Evolutionary conservation across 306 rosid genomes (phyloP), one percentile per base, ranked within the genome.

Genomic region (Trichosanthes cucumerina): DNA sequence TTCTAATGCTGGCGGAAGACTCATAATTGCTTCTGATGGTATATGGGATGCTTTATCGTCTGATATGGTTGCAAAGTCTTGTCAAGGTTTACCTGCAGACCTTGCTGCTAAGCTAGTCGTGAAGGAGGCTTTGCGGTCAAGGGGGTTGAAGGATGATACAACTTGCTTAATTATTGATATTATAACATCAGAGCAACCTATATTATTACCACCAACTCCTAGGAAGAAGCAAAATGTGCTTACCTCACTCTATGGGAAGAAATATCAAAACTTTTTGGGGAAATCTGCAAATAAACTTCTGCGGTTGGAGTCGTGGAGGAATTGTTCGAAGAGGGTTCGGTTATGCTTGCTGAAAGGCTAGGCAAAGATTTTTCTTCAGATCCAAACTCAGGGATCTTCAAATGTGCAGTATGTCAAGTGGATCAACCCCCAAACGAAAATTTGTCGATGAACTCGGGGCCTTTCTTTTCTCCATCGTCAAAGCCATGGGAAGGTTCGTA

Each of bases 131-230:
- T 71, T 95, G 78, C 88, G 99, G 85, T 92, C 99, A 18, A 90
- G 98, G 88, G 99, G 99, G 63, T 88, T 95, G 64, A 95, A 95
- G 89, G 99, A 95, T 85, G 99, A 95, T 84, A 95, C 99, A 84
- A 92, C 99, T 73, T 95, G 99, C 84, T 85, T 95, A 74, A 98
- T 91, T 83, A 98, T 95, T 72, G 99, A 95, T 86, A 90, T 95
- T 81, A 91, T 92, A 84, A 98, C 99, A 80, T 87, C 93, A 0
- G 94, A 90, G 80, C 87, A 46, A 11, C 91, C 97, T 82, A 89
- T 92, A 57, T 83, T 92, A 58, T 83, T 88, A 56, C 92, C 93
- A 72, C 86, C 89, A 82, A 88, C 83, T 43, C 91, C 97, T 16
- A 88, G 87, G 80, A 95, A 92, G 91, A 92, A 89, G 80, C 88